phyloP scores from a whole-genome alignment of 73 alveolate species.

The Paramecium primaurelia region DNA sequence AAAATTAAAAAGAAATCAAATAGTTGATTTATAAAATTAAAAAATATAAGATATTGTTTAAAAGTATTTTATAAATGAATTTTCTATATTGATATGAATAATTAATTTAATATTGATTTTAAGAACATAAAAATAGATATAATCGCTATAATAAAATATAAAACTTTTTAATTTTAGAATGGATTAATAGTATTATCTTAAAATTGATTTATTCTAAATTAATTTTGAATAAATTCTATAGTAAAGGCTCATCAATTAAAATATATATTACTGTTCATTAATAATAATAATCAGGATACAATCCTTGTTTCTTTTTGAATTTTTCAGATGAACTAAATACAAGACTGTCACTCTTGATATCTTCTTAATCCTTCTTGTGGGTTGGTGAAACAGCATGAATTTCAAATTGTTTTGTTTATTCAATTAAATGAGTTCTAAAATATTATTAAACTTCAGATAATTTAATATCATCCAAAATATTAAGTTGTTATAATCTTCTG shows the following conservation, averaged over 20 bases:
- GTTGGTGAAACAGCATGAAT: conserved; percentile 41
- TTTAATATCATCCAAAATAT: not conserved
- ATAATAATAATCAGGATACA: conserved; percentile 46
- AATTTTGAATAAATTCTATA: not conserved
- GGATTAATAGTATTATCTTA: no score
- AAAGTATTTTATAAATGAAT: no score
- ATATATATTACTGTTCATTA: not conserved
- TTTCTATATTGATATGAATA: no score
- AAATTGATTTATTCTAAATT: not conserved
- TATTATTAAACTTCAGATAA: not conserved
- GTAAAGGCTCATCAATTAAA: not conserved
- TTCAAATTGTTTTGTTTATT: not conserved
- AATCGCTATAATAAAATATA: no score
- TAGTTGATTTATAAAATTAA: no score
- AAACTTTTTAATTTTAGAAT: no score
- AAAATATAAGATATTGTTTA: no score
- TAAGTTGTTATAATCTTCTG: conserved; percentile 15
- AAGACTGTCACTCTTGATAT: not conserved
- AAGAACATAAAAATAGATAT: no score
- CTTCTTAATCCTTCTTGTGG: not conserved
- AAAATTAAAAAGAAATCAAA: no score
- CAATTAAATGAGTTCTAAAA: not conserved
- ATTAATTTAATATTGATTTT: no score
- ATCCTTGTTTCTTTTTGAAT: not conserved
- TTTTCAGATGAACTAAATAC: not conserved